These are phyloP conservation scores for Populus hybrid DNA, from an alignment of 441 rosid genomes.

Conservation along the genomic window DNA sequence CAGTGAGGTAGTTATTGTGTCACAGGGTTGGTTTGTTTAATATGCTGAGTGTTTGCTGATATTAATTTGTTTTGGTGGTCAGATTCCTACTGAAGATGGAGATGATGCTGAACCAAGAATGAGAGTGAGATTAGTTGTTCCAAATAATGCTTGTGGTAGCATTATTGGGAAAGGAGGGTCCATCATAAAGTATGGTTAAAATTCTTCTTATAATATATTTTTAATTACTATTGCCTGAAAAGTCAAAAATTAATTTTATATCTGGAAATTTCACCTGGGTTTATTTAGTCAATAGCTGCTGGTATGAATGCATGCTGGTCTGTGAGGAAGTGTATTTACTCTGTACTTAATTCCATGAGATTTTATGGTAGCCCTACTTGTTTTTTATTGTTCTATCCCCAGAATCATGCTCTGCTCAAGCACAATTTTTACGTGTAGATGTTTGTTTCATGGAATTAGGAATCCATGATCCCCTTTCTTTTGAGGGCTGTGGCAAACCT, in stretches of 20 bases:
- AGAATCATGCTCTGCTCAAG: background rate
- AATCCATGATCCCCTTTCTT: background rate
- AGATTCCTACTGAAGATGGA: constrained; percentile 79
- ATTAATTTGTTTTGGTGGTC: constrained; percentile 36
- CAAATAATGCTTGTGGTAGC: constrained; percentile 96
- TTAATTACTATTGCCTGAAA: constrained; percentile 4
- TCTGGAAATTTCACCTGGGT: constrained; percentile 6
- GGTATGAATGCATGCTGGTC: background rate
- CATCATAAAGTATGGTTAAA: constrained; percentile 85
- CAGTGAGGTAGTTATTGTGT: constrained; percentile 63
- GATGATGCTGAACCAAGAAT: constrained; percentile 74
- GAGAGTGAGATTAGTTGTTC: constrained; percentile 88
- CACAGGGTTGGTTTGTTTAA: constrained; percentile 42
- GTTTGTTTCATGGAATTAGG: background rate
- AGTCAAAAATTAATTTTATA: background rate
- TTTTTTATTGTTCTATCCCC: background rate
- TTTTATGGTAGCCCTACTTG: background rate
- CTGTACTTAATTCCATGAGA: background rate
- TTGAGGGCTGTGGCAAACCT: background rate
- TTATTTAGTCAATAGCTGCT: constrained; percentile 1
- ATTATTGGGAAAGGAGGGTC: constrained; percentile 99
- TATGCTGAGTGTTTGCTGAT: background rate
- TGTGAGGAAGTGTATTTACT: too few relatives aligned
- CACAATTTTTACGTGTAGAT: background rate
- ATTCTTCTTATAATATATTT: constrained; percentile 22